Conservation (phyloP, 192 early-diverging fungal species). For the Coemansia aciculifera region DNA sequence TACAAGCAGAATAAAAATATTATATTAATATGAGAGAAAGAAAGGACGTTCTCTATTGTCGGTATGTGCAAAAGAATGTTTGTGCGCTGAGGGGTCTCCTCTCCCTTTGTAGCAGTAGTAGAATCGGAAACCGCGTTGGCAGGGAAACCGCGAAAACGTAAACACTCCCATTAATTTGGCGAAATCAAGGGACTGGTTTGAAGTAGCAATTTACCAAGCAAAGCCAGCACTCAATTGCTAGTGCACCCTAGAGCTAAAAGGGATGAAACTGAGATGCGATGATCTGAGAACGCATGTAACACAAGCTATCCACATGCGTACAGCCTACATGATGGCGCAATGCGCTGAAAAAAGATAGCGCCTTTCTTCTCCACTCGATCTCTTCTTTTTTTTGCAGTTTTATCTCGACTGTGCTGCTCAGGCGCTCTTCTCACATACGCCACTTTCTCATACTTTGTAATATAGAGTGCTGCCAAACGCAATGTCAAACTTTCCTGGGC, state of each 20-base stretch:
- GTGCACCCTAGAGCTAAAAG: too few relatives aligned
- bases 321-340: background rate
- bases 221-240: too few relatives aligned
- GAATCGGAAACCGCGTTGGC: background rate
- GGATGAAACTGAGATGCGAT: background rate
- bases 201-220: background rate
- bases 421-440: background rate
- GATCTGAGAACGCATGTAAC: background rate
- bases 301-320: background rate
- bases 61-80: background rate
- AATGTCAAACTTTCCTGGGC: conserved; percentile 2
- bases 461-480: too few relatives aligned
- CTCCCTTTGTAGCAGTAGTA: background rate
- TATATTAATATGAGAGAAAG: background rate
- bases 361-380: background rate
- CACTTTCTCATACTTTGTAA: background rate
- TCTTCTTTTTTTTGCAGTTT: background rate
- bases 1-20: background rate
- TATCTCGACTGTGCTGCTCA: background rate
- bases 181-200: background rate
- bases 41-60: background rate
- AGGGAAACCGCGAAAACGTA: background rate
- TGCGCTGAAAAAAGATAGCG: background rate
- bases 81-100: conserved; percentile 1
- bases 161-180: background rate